phyloP scores from a whole-genome alignment of 352 stramenopile genomes.

The Phytophthora cactorum region DNA sequence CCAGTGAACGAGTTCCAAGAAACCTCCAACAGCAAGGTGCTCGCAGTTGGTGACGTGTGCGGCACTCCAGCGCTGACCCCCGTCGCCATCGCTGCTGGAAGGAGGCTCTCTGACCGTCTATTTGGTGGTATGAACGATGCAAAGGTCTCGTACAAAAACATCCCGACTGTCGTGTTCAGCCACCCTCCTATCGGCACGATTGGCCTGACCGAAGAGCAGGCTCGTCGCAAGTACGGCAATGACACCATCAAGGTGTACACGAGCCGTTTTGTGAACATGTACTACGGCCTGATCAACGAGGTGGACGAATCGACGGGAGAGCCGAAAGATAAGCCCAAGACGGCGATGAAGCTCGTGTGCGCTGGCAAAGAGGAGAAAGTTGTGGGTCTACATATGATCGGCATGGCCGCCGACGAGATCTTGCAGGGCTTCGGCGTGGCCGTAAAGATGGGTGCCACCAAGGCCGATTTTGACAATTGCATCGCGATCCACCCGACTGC shows the following conservation, averaged over 20 bases:
- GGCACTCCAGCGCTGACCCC: slow-evolving; percentile 79
- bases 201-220: slow-evolving; percentile 93
- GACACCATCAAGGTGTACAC: slow-evolving; percentile 94
- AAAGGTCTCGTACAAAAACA: slow-evolving; percentile 89
- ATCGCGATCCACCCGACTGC: slow-evolving; percentile 97
- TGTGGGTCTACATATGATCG: slow-evolving; percentile 97
- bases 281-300: slow-evolving; percentile 92
- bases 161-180: slow-evolving; percentile 96
- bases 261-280: slow-evolving; percentile 95
- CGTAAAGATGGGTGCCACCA: slow-evolving; percentile 98
- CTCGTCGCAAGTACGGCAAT: slow-evolving; percentile 86
- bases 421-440: slow-evolving; percentile 99
- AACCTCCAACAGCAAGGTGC: slow-evolving; percentile 84
- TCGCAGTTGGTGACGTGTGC: slow-evolving; percentile 81
- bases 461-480: slow-evolving; percentile 96
- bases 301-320: slow-evolving; percentile 36
- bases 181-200: slow-evolving; percentile 96
- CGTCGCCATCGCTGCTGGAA: slow-evolving; percentile 86
- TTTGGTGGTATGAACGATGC: slow-evolving; percentile 75
- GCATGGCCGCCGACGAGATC: slow-evolving; percentile 97
- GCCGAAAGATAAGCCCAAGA: slow-evolving; percentile 90
- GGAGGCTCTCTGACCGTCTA: slow-evolving; percentile 85
- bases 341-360: slow-evolving; percentile 95
- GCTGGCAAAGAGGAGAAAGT: slow-evolving; percentile 91
- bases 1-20: slow-evolving; percentile 90